A percentile compares a stretch with the other conserved stretches of the same genome.
These are phyloP conservation scores for Blakeslea trispora DNA, from an alignment of 371 early-diverging fungal species.

Conservation along the genomic window DNA sequence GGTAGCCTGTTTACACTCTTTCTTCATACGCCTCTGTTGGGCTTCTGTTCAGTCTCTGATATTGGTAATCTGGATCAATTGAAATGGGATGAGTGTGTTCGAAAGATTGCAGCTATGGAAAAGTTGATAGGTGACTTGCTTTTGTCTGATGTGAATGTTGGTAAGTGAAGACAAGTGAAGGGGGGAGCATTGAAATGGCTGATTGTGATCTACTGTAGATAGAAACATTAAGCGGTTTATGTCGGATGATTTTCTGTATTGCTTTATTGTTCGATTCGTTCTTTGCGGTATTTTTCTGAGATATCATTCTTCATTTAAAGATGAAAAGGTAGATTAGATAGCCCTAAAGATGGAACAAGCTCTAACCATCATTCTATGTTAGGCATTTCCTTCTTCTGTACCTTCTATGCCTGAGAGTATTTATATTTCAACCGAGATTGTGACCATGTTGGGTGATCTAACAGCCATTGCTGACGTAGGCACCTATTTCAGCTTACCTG, in stretches of 20 bases:
- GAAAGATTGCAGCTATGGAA: slow-evolving; percentile 53
- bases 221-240: slow-evolving; percentile 70
- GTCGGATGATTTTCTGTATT: slow-evolving; percentile 87
- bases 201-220: slow-evolving; percentile 38
- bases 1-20: slow-evolving; percentile 93
- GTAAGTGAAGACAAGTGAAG: slow-evolving; percentile 31
- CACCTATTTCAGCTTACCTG: slow-evolving; percentile 48
- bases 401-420: slow-evolving; percentile 44
- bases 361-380: neutral
- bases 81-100: slow-evolving; percentile 63
- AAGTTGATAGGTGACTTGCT: slow-evolving; percentile 55
- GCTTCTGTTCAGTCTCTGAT: slow-evolving; percentile 71
- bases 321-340: slow-evolving; percentile 65
- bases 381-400: slow-evolving; percentile 32
- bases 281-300: slow-evolving; percentile 71
- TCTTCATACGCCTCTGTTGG: slow-evolving; percentile 80
- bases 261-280: slow-evolving; percentile 84
- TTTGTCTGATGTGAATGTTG: slow-evolving; percentile 44
- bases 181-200: too few species aligned
- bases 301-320: slow-evolving; percentile 60
- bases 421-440: slow-evolving; percentile 40
- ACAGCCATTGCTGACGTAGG: slow-evolving; percentile 44
- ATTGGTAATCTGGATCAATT: slow-evolving; percentile 58
- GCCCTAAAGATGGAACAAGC: too few species aligned
- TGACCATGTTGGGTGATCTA: slow-evolving; percentile 39